phyloP scores from a whole-genome alignment of 441 rosid genomes.

The California macrophylla region DNA sequence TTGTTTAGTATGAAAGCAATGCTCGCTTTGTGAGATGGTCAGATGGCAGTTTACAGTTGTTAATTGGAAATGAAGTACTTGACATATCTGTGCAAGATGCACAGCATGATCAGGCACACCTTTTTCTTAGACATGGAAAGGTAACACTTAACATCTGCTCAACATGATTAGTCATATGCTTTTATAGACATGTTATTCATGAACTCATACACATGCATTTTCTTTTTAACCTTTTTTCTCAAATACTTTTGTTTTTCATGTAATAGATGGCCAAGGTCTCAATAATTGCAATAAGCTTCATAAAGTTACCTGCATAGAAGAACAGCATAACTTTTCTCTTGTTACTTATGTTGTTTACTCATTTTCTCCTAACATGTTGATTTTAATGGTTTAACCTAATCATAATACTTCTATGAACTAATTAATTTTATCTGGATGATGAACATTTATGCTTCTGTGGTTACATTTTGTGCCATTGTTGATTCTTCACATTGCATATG shows the following conservation, averaged over 20 bases:
- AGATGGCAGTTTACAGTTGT: slow-evolving; percentile 88
- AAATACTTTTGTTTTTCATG: not conserved
- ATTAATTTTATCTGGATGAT: not conserved
- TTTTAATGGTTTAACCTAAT: not conserved
- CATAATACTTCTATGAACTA: not conserved
- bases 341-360: not conserved
- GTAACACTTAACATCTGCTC: slow-evolving; percentile 29
- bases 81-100: slow-evolving; percentile 91
- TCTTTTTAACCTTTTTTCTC: not conserved
- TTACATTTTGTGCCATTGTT: not conserved
- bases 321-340: not conserved
- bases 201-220: not conserved
- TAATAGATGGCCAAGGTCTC: not conserved
- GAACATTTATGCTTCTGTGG: not conserved
- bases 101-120: slow-evolving; percentile 83
- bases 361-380: not conserved
- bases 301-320: not conserved
- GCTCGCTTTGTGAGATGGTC: slow-evolving; percentile 99
- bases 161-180: slow-evolving; percentile 4
- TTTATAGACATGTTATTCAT: not conserved
- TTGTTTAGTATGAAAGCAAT: slow-evolving; percentile 75
- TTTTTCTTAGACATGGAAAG: slow-evolving; percentile 88
- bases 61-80: slow-evolving; percentile 94
- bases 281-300: not conserved
- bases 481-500: not conserved